Conservation (phyloP, 257 asterid genomes). For the Haberlea rhodopensis region DNA sequence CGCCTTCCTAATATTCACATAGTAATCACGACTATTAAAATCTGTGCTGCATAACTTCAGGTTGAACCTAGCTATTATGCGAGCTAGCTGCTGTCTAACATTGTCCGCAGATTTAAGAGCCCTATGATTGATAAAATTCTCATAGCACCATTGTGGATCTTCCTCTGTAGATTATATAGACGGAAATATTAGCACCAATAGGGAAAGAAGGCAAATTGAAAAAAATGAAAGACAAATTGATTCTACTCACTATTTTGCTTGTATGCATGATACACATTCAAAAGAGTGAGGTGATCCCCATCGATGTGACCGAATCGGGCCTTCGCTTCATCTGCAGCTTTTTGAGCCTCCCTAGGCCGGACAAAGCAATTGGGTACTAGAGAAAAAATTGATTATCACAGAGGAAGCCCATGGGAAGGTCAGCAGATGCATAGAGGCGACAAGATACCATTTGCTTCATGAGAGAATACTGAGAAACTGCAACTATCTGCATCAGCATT, state of each 20-base stretch:
- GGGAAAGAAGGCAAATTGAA: not conserved
- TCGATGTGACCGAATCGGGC: conserved; percentile 94
- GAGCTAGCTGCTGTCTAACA: conserved; percentile 89
- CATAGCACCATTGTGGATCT: conserved; percentile 92
- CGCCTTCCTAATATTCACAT: conserved; percentile 89
- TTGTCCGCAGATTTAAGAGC: conserved; percentile 93
- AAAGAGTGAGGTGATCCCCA: conserved; percentile 90
- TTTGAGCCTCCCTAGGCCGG: conserved; percentile 99
- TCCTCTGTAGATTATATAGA: conserved; percentile 51
- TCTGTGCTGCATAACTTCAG: conserved; percentile 97
- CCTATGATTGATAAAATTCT: conserved; percentile 75
- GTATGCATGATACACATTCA: conserved; percentile 94
- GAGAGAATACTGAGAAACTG: conserved; percentile 99
- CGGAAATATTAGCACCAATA: conserved; percentile 22
- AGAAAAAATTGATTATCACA: conserved; percentile 98
- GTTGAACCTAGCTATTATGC: conserved; percentile 86
- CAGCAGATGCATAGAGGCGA: conserved; percentile 99
- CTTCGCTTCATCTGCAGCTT: conserved; percentile 99
- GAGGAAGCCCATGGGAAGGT: conserved; percentile 99
- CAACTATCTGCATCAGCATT: conserved; percentile 99
- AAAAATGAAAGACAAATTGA: not conserved
- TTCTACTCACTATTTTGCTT: conserved; percentile 77
- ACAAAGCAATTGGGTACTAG: conserved; percentile 99
- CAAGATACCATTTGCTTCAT: conserved; percentile 94
- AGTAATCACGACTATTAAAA: conserved; percentile 93